Evolutionary conservation across 192 early-diverging fungal genomes (phyloP).

Genomic region (Podila epicladia): DNA sequence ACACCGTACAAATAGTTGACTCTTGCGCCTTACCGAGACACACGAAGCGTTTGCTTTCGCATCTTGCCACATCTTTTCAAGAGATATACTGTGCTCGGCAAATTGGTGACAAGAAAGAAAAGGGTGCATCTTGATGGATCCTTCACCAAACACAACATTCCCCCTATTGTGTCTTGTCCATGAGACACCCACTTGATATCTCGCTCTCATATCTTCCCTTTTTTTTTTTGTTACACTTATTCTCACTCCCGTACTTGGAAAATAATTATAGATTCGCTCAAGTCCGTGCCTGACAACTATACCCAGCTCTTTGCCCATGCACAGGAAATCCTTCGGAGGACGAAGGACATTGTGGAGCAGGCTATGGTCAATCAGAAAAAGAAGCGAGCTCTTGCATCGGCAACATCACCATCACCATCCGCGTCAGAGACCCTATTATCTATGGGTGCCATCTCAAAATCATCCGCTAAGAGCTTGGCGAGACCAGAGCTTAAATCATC

Average conservation of each 20-base stretch:
- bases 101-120: too few relatives aligned
- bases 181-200: neutral
- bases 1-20: too few relatives aligned
- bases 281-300: slow-evolving; percentile 28
- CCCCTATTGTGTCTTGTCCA: neutral
- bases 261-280: slow-evolving; percentile 15
- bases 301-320: slow-evolving; percentile 35
- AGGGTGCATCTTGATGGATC: too few relatives aligned
- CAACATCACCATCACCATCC: neutral
- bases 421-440: neutral
- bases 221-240: neutral
- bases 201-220: neutral
- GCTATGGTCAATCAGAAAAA: slow-evolving; percentile 4
- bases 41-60: too few relatives aligned
- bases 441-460: neutral
- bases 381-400: neutral
- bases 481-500: slow-evolving; percentile 20
- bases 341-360: slow-evolving; percentile 36
- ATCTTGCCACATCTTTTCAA: too few relatives aligned
- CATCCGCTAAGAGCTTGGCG: neutral
- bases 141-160: too few relatives aligned
- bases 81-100: too few relatives aligned
- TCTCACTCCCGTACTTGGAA: neutral
- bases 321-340: slow-evolving; percentile 38
- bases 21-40: too few relatives aligned